phyloP scores from a whole-genome alignment of 192 early-diverging fungal genomes.

The Kappamyces sp. region DNA sequence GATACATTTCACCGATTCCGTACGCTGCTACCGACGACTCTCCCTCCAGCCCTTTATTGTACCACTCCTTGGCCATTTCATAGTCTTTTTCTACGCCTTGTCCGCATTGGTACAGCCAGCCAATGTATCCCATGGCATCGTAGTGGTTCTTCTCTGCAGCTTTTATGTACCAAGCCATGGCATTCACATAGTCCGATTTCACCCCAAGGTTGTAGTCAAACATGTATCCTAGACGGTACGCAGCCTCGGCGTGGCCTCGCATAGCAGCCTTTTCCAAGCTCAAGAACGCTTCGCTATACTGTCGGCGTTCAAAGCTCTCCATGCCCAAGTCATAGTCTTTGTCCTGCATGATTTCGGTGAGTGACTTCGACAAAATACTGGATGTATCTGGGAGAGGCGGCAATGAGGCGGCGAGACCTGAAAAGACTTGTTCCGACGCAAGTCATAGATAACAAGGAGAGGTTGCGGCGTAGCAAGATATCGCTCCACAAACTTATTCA shows the following conservation, averaged over 20 bases:
- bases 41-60: background rate
- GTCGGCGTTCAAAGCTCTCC: background rate
- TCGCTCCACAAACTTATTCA: too few species aligned
- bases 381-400: too few species aligned
- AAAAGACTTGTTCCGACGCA: too few species aligned
- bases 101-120: background rate
- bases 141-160: background rate
- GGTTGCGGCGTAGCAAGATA: too few species aligned
- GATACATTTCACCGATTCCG: slow-evolving; percentile 1
- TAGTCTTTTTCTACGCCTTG: slow-evolving; percentile 10
- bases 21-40: background rate
- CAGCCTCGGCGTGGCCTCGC: slow-evolving; percentile 1
- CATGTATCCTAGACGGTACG: slow-evolving; percentile 4
- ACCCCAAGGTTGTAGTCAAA: slow-evolving; percentile 17
- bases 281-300: background rate
- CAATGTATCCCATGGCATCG: background rate
- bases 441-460: too few species aligned
- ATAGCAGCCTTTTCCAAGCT: slow-evolving; percentile 6
- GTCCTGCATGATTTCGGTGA: too few species aligned
- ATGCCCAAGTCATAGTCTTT: slow-evolving; percentile 7
- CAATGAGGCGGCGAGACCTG: too few species aligned
- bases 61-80: slow-evolving; percentile 7
- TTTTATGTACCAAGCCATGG: slow-evolving; percentile 1
- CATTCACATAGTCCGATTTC: background rate
- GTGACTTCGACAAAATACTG: too few species aligned